Conservation (phyloP, 257 asterid species). For the Eustoma russellianum region DNA sequence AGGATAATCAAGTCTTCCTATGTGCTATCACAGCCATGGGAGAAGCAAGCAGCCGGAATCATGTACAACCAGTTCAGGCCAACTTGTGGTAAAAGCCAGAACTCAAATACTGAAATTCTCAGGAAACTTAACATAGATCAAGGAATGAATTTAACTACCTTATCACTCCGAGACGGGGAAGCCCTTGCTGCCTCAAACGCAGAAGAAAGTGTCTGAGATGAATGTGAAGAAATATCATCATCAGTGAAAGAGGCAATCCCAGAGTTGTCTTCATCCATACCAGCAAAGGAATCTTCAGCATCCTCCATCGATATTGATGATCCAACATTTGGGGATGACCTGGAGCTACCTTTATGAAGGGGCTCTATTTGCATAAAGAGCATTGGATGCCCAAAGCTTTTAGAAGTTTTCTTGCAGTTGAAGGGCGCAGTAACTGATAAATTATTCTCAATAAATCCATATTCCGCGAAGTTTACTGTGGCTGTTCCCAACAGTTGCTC, state of each 20-base stretch:
- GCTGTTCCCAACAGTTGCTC: constrained; percentile 67
- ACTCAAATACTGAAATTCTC: not conserved
- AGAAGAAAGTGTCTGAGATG: constrained; percentile 56
- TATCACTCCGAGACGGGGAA: constrained; percentile 58
- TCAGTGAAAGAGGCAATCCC: constrained; percentile 46
- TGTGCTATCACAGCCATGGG: too few species aligned
- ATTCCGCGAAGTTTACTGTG: constrained; percentile 59
- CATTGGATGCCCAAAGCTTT: constrained; percentile 37
- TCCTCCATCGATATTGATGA: constrained; percentile 51
- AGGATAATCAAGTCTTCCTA: too few species aligned
- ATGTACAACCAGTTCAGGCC: not conserved
- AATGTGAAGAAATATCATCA: constrained; percentile 69
- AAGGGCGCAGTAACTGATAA: constrained; percentile 41
- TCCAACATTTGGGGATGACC: constrained; percentile 49
- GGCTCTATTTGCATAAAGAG: constrained; percentile 53
- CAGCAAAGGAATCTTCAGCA: constrained; percentile 40
- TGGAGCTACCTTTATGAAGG: constrained; percentile 46
- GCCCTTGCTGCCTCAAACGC: constrained; percentile 33
- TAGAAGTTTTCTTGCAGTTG: constrained; percentile 52
- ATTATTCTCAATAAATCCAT: constrained; percentile 45
- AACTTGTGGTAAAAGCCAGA: not conserved
- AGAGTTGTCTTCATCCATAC: constrained; percentile 25
- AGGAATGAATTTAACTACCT: constrained; percentile 28
- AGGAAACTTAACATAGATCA: not conserved
- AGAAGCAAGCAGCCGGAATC: too few species aligned